Conservation (phyloP, 306 rosid species). For the Prunus mira region DNA sequence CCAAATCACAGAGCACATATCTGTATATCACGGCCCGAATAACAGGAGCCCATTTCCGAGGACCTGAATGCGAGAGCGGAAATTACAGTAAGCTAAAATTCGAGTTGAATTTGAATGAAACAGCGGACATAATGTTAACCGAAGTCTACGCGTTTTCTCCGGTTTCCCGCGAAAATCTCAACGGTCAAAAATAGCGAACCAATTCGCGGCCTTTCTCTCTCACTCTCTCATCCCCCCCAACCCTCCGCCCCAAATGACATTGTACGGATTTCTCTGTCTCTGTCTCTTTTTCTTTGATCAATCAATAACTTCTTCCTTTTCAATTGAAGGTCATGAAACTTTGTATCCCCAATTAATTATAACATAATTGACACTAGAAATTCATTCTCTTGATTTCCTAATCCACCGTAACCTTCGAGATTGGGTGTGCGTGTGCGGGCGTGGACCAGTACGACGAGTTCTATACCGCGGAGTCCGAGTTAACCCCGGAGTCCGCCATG, state of each 20-base stretch:
- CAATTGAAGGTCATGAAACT: neutral
- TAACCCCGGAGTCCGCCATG: slow-evolving; percentile 81
- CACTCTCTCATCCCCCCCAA: too few relatives aligned
- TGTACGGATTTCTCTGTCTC: neutral
- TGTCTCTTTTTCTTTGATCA: neutral
- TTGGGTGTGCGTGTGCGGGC: neutral
- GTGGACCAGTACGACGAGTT: neutral
- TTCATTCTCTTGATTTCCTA: neutral
- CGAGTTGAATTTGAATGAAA: neutral
- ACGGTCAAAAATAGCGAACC: slow-evolving; percentile 26
- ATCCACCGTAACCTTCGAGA: neutral
- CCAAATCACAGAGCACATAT: too few relatives aligned
- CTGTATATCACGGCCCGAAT: too few relatives aligned
- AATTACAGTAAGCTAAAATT: neutral
- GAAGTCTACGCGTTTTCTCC: slow-evolving; percentile 25
- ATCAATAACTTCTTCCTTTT: neutral
- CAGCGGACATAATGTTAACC: neutral
- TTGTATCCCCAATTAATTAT: neutral
- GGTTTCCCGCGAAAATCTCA: slow-evolving; percentile 48
- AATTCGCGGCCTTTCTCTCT: neutral
- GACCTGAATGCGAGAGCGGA: too few relatives aligned
- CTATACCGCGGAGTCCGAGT: slow-evolving; percentile 61
- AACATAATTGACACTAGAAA: neutral
- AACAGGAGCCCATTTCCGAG: too few relatives aligned
- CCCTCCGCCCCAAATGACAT: neutral